These are phyloP conservation scores for Monilinia fructicola DNA, from an alignment of 2,329 filamentous ascomycete genomes.

Conservation along the genomic window DNA sequence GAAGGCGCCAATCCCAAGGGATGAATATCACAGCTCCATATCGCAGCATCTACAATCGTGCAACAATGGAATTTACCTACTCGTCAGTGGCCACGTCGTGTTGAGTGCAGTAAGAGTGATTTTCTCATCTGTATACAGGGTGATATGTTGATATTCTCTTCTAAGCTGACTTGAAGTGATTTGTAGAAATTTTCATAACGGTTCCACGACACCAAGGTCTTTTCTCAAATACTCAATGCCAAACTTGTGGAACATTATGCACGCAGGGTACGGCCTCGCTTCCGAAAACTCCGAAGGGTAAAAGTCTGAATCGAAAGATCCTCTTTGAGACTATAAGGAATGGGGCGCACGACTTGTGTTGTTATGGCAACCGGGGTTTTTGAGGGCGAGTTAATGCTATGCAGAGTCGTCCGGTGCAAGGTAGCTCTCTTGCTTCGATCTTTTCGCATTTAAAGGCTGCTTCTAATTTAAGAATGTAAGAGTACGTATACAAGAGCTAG, in stretches of 20 bases:
- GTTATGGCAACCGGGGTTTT: too few relatives aligned
- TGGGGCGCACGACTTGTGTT: too few relatives aligned
- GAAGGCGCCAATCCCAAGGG: neutral
- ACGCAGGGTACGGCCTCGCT: neutral
- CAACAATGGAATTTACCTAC: neutral
- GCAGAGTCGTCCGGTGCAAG: too few relatives aligned
- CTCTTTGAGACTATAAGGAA: neutral
- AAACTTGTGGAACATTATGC: neutral
- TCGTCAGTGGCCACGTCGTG: neutral
- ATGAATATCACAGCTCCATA: neutral
- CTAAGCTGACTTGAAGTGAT: neutral
- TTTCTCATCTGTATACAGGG: neutral
- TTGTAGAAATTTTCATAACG: neutral
- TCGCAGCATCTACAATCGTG: neutral
- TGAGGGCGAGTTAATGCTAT: too few relatives aligned
- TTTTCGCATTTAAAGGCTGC: neutral
- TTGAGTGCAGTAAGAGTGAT: neutral
- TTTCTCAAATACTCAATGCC: neutral
- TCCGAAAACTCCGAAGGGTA: neutral
- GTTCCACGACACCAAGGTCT: neutral
- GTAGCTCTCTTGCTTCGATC: neutral
- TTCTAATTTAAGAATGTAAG: too few relatives aligned
- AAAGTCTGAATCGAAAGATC: neutral
- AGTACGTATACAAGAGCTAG: too few relatives aligned
- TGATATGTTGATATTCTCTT: accelerated